Base-by-base conservation (phyloP, 352 stramenopile genomes). In the Thraustotheca clavata region DNA sequence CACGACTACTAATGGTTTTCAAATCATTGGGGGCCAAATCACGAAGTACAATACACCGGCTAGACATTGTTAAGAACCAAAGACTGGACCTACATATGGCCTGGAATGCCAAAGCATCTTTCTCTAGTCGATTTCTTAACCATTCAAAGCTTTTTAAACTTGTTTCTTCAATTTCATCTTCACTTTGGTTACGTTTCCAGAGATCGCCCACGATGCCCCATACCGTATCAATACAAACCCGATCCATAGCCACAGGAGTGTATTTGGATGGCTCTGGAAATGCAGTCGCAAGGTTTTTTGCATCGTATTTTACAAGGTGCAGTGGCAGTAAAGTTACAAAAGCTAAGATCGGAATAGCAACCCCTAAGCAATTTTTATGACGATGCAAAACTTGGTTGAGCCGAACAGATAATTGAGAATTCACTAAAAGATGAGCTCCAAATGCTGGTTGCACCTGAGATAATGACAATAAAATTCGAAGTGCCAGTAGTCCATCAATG, bases 171-270 rank as follows among this genome's bases (percentile, higher is more conserved):
- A 9, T 22, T 11, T 40, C 7, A 62, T 41, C 5, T 35, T 43
- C 20, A 50, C 31, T 27, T 60, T 68, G 59, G 49, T 77, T 24
- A 74, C 68, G 18, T 11, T 63, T n/a, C 54, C 72, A 83, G 29
- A 88, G 36, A 3, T 71, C 67, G 26, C 80, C 83, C 2, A 92
- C 67, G 7, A 92, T 47, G 39, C 87, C 78, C 83, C 83, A 89
- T 0, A 86, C 73, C 49, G 81, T 61, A 35, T 86, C 71, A n/a
- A 83, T 48, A 38, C 67, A 85, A 2, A 59, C 60, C 18, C 46
- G 60, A 12, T 71, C 66, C 0, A 49, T 57, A 0, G 60, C 8
- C 34, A 74, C 47, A 2, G 57, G 57, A 26, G 57, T 65, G 57
- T 65, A 65, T n/a, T 31, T 39, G 27, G 20, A 52, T 24, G 43